Percentiles rank a stretch among this genome's conserved stretches.
Conservation (phyloP, 75 land plant genomes). For the Ceratopteris richardii region DNA sequence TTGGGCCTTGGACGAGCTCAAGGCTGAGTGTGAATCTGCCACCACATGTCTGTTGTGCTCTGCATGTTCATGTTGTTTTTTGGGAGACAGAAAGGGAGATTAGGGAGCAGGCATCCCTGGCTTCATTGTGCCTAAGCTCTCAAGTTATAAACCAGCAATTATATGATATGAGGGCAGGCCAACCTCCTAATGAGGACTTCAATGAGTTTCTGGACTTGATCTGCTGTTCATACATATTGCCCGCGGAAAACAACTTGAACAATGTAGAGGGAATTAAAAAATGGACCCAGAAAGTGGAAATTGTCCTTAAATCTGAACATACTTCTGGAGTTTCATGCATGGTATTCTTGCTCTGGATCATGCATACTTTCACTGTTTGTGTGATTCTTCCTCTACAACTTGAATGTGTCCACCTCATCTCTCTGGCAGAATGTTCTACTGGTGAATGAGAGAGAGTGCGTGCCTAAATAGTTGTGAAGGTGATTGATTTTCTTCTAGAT, state of each 20-base stretch:
- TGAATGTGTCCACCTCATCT: constrained; percentile 1
- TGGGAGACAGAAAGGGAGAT: constrained; percentile 20
- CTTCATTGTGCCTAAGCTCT: constrained; percentile 6
- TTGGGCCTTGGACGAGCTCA: constrained; percentile 15
- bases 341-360: constrained; percentile 4
- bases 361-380: constrained; percentile 6
- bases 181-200: not conserved
- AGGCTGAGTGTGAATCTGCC: constrained; percentile 12
- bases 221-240: constrained; percentile 14
- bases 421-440: constrained; percentile 8
- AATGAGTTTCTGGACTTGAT: constrained; percentile 8
- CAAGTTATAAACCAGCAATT: not conserved
- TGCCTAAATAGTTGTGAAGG: not conserved
- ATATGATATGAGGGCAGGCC: not conserved
- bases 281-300: constrained; percentile 6
- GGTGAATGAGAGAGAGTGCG: not conserved
- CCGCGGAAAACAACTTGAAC: not conserved
- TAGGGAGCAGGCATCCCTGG: constrained; percentile 11
- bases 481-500: not conserved
- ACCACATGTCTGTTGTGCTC: not conserved
- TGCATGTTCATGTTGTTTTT: constrained; percentile 12
- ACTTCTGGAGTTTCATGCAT: constrained; percentile 7
- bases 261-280: constrained; percentile 1
- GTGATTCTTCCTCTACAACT: constrained; percentile 7
- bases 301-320: constrained; percentile 7